Evolutionary conservation across 1,284 basidiomycete genomes (phyloP).

Genomic region (Pisolithus thermaeus): DNA sequence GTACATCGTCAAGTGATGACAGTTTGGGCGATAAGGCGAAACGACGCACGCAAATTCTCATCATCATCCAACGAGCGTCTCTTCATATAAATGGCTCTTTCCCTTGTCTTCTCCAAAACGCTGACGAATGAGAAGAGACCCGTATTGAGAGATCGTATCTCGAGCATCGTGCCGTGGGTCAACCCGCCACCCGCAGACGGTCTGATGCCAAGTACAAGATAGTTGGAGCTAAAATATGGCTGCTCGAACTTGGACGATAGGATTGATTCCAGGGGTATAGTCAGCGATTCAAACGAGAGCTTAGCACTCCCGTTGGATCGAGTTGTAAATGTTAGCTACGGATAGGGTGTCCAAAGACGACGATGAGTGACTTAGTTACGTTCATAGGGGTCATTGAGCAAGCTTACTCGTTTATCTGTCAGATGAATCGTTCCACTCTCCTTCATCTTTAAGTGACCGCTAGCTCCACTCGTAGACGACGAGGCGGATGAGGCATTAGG

Average conservation of each 20-base stretch:
- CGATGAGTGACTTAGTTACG: too few relatives aligned
- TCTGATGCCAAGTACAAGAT: conserved; percentile 57
- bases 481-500: conserved; percentile 42
- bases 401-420: conserved; percentile 66
- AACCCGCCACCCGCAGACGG: conserved; percentile 63
- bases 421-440: conserved; percentile 53
- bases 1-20: conserved; percentile 1
- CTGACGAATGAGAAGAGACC: conserved; percentile 70
- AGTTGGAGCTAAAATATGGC: conserved; percentile 66
- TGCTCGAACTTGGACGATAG: conserved; percentile 68
- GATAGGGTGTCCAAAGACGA: not conserved
- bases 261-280: conserved; percentile 58
- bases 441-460: conserved; percentile 54
- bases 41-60: conserved; percentile 59
- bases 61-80: conserved; percentile 52
- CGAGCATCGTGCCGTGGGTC: conserved; percentile 53
- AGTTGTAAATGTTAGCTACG: conserved; percentile 60
- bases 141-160: conserved; percentile 61
- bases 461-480: conserved; percentile 40
- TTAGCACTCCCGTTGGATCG: conserved; percentile 20
- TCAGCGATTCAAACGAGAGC: conserved; percentile 45
- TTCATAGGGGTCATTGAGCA: too few relatives aligned
- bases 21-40: not conserved
- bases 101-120: conserved; percentile 67
- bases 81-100: conserved; percentile 68